Evolutionary conservation across 352 stramenopile species (phyloP), one percentile per base, ranked within the genome.

Genomic region (Lagenidium giganteum): DNA sequence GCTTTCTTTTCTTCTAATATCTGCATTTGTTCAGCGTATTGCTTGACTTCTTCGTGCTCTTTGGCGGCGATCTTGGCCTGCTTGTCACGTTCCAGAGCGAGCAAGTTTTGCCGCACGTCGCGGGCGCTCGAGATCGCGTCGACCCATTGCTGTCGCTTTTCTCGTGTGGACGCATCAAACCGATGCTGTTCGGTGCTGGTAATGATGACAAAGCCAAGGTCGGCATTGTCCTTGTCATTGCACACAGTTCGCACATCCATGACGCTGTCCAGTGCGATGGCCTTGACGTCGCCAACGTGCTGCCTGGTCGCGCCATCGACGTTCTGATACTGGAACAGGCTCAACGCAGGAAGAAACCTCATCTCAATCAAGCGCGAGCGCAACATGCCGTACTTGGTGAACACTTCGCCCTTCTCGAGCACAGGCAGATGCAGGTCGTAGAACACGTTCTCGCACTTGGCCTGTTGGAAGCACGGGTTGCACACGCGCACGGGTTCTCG

Each of bases 301-400:
- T 49, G 45, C 4, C 67, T 59, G 17, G 61, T 71, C 29, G 82
- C 61, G 4, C 54, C 41, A 37, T 88, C 66, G 23, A 84, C 60
- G 18, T 69, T 79, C 55, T 86, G 76, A 64, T 86, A 88, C 64
- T 88, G 72, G 47, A 88, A 72, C 5, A 88, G 44, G 47, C 74
- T 68, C 49, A 71, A 82, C n/a, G 48, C 47, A 14, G 68, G 72
- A 13, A 86, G 47, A 30, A 82, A 88, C 34, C 59, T 64, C 38
- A 88, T 54, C 34, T 64, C 59, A 21, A 86, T 68, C 17, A 70
- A 32, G 29, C 68, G 62, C 43, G 83, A 84, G 29, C 69, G 56
- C 30, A 86, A 57, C 49, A 88, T 32, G 1, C 72, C 72, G 53
- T 88, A 67, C 67, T 88, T 88, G 52, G 57, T 69, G 37, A 88